Evolutionary conservation across 163 green algal genomes (phyloP).

Genomic region (Scenedesmus sp.): DNA sequence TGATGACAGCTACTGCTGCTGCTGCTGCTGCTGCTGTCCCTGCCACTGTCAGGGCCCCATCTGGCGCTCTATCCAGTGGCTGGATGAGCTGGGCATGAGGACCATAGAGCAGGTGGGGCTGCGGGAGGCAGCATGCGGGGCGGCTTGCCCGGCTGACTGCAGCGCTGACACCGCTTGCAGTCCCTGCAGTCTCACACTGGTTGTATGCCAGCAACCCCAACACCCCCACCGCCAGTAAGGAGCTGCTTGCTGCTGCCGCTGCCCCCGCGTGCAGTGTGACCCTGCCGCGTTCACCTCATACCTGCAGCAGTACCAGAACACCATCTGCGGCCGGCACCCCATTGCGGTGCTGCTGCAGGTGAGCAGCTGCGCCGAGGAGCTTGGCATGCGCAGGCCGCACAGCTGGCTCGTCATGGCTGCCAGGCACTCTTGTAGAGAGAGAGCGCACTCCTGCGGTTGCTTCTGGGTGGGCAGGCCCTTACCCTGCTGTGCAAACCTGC

Average conservation of each 20-base stretch:
- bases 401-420: no score
- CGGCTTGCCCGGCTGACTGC: no score
- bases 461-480: no score
- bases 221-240: background rate
- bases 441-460: no score
- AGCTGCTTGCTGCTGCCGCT: background rate
- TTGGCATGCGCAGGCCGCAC: background rate
- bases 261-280: conserved; percentile 67
- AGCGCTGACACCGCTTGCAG: no score
- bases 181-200: no score
- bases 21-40: background rate
- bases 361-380: background rate
- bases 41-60: conserved; percentile 81
- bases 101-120: conserved; percentile 84
- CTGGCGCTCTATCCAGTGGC: conserved; percentile 88
- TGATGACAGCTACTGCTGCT: background rate
- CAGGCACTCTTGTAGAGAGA: no score
- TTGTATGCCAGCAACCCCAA: background rate
- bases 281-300: conserved; percentile 85
- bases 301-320: conserved; percentile 87
- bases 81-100: conserved; percentile 92
- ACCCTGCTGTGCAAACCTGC: background rate
- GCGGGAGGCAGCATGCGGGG: background rate
- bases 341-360: conserved; percentile 93
- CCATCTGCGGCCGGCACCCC: conserved; percentile 95